Base-by-base conservation (phyloP, 225 moss, liverwort and hornwort genomes). In the Asterella californica region DNA sequence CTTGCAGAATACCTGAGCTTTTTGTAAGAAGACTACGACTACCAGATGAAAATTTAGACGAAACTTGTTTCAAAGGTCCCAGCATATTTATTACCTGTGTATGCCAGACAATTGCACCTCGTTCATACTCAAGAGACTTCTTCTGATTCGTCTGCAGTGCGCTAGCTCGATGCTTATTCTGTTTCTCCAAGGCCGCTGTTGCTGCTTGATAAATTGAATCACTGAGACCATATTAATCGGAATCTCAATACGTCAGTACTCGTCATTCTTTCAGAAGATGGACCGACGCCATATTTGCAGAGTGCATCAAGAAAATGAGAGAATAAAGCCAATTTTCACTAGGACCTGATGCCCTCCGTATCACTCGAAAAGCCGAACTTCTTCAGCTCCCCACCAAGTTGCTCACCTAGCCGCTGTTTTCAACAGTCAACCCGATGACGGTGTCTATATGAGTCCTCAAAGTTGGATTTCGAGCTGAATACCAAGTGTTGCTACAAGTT, bases 61-160 rank as follows among this genome's bases (percentile, higher is more conserved):
- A 50, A 22, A 36, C 36, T 5, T 25, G 24, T 11, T 62, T 25
- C 61, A 62, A 24, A 2, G 42, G 3, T 52, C 52, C 52, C 5
- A 36, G 1, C 19, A 72, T 59, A 30, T 48, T 70, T 59, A 4
- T 50, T 22, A 95, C 99, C 92, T 99, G 95, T 33, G 90, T 95
- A 77, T 99, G 99, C 99, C 99, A 99, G 2, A 95, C 77, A 80
- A 99, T 91, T 55, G 99, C 85, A 0, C 99, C 92, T 80, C 92
- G 84, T 83, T 99, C 99, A 75, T 95, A 95, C 76, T 99, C 99
- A 53, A 99, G 52, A 0, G 90, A 64, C 69, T 88, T 91, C 22
- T 90, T 91, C 50, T 93, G 93, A 83, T 83, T 88, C 60, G 78
- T 72, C 55, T 89, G 91, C 66, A 93, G 80, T 79, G 84, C 87